A percentile compares a stretch with the other conserved stretches of the same genome.
Evolutionary conservation across 2,329 filamentous ascomycete genomes (phyloP).

Genomic region (Tolypocladium guangdongense): DNA sequence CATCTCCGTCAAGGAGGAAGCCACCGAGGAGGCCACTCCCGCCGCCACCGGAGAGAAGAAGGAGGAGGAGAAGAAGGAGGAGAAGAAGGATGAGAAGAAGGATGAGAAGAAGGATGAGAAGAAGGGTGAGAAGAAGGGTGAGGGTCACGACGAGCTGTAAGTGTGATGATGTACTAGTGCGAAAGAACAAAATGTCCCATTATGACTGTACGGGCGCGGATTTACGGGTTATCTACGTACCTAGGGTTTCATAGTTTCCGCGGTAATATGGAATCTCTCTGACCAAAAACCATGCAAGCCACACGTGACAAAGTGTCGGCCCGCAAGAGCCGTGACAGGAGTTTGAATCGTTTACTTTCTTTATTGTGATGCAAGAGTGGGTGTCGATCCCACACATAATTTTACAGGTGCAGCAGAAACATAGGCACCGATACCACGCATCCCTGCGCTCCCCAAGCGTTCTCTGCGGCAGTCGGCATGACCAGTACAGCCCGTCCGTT

Average conservation of each 20-base stretch:
- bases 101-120: conserved; percentile 12
- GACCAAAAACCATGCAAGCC: background rate
- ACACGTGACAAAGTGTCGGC: background rate
- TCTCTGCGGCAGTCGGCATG: background rate
- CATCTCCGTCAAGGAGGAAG: conserved; percentile 44
- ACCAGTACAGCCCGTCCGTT: background rate
- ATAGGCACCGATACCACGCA: background rate
- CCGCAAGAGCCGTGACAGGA: background rate
- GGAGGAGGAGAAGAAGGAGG: conserved; percentile 32
- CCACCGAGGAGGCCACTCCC: conserved; percentile 42
- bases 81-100: conserved; percentile 25
- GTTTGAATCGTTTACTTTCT: no score
- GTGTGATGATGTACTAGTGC: conserved; percentile 18
- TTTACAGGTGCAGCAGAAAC: background rate
- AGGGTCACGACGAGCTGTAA: conserved; percentile 68
- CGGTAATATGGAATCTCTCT: conserved; percentile 14
- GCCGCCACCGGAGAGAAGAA: conserved; percentile 39
- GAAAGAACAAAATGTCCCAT: conserved; percentile 13
- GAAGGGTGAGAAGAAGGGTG: conserved; percentile 25
- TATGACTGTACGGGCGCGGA: conserved; percentile 22
- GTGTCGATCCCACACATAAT: background rate
- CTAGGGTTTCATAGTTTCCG: conserved; percentile 15
- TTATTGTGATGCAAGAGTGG: background rate
- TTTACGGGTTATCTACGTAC: conserved; percentile 12
- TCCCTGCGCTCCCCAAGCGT: background rate